Percentiles rank a stretch among this genome's conserved stretches.
Evolutionary conservation across 192 early-diverging fungal genomes (phyloP).

Genomic region (Diversispora epigaea): DNA sequence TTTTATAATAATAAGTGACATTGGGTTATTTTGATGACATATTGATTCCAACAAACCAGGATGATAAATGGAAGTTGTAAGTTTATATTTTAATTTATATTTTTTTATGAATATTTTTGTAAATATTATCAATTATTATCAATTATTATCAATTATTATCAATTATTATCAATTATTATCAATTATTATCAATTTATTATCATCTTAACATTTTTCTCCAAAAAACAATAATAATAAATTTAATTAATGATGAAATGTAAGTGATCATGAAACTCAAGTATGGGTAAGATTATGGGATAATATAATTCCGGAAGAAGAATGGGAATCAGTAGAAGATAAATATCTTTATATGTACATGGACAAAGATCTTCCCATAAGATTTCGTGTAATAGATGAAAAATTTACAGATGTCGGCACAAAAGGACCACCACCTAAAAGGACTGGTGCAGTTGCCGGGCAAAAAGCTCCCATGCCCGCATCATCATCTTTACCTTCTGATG

Average conservation of each 20-base stretch:
- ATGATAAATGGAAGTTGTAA: constrained; percentile 62
- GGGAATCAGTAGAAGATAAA: constrained; percentile 71
- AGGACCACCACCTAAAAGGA: constrained; percentile 37
- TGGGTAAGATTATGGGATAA: constrained; percentile 58
- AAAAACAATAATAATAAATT: neutral
- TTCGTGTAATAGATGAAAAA: constrained; percentile 68
- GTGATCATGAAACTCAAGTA: constrained; percentile 64
- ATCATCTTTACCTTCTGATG: constrained; percentile 11
- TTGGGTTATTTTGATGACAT: constrained; percentile 95
- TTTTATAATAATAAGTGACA: constrained; percentile 51
- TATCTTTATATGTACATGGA: constrained; percentile 74
- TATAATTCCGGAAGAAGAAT: constrained; percentile 34
- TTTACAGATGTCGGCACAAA: constrained; percentile 78
- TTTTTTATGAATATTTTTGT: too few species aligned
- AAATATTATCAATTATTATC: neutral
- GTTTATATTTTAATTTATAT: neutral
- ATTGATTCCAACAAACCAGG: constrained; percentile 71
- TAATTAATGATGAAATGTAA: constrained; percentile 30
- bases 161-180: neutral
- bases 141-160: neutral
- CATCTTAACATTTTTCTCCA: too few species aligned
- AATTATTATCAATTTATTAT: neutral
- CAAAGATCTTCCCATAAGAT: constrained; percentile 70
- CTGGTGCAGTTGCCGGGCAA: constrained; percentile 10
- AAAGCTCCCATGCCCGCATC: constrained; percentile 5